Evolutionary conservation across 2,329 filamentous ascomycete species (phyloP).

Genomic region (Metarhizium brunneum): DNA sequence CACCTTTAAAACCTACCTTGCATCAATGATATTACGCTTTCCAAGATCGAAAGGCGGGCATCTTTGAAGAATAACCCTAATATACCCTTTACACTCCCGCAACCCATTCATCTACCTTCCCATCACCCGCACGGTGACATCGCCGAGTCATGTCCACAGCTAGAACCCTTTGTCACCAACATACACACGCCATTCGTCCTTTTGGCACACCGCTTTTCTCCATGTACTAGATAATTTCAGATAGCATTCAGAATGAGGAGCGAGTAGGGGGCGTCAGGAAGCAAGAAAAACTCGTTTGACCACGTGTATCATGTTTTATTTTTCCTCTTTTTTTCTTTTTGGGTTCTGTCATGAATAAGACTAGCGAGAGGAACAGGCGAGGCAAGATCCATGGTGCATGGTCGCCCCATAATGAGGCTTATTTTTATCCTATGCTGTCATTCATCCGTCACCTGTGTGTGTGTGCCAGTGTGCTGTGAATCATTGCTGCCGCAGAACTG

Average conservation of each 20-base stretch:
- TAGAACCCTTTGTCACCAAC: background rate
- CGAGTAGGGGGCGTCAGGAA: background rate
- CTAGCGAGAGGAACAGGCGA: background rate
- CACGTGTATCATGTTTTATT: background rate
- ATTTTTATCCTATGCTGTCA: background rate
- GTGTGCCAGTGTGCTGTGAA: background rate
- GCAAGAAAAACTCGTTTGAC: background rate
- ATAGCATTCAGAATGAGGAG: background rate
- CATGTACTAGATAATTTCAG: background rate
- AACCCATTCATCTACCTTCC: background rate
- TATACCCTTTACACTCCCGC: background rate
- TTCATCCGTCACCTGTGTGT: background rate
- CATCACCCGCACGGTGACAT: background rate
- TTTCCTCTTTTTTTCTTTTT: background rate
- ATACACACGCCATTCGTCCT: background rate
- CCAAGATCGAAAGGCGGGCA: background rate
- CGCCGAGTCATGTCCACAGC: too few species aligned
- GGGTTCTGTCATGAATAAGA: background rate
- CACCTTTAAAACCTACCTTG: background rate
- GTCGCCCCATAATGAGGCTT: background rate
- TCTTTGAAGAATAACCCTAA: background rate
- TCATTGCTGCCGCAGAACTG: background rate
- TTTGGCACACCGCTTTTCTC: background rate
- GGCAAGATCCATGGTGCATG: background rate
- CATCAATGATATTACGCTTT: background rate